Conservation (phyloP, 1,284 basidiomycete genomes). For the Ganoderma boninense region DNA sequence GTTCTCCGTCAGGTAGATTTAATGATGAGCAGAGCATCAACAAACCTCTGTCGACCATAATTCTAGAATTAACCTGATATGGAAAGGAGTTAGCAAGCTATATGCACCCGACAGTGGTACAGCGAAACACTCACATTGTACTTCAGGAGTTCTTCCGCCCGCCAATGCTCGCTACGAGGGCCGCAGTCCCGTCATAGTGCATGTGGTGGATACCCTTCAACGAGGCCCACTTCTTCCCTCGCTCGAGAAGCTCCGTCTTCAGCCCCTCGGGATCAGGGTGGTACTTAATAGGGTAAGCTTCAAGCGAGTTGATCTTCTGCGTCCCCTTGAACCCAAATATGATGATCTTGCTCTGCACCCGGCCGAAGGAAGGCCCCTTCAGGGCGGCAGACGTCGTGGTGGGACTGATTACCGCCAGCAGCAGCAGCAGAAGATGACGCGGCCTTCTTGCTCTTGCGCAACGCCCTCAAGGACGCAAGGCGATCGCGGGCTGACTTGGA, state of each 20-base stretch:
- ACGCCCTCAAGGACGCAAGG: background rate
- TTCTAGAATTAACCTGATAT: constrained; percentile 43
- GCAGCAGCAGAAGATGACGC: background rate
- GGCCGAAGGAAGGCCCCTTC: constrained; percentile 41
- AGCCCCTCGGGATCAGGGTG: constrained; percentile 51
- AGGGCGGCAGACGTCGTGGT: background rate
- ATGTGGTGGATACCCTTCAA: constrained; percentile 62
- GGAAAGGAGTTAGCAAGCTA: background rate
- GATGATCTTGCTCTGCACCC: constrained; percentile 49
- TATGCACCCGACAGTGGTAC: background rate
- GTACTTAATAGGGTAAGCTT: constrained; percentile 60
- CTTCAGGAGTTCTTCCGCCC: constrained; percentile 44
- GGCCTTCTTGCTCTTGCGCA: background rate
- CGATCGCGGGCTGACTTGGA: background rate
- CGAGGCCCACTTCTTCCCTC: constrained; percentile 61
- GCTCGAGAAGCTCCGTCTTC: constrained; percentile 45
- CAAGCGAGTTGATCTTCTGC: constrained; percentile 55
- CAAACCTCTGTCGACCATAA: constrained; percentile 62
- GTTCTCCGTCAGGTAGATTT: constrained; percentile 39
- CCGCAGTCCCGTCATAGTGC: constrained; percentile 60
- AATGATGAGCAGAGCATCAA: constrained; percentile 8
- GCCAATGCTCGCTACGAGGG: constrained; percentile 21
- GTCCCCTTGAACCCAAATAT: constrained; percentile 55
- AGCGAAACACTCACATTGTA: constrained; percentile 50
- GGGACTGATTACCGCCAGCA: background rate